These are phyloP conservation scores for Phytopythium cucurbitacearum DNA, from an alignment of 352 stramenopile genomes.

Conservation along the genomic window DNA sequence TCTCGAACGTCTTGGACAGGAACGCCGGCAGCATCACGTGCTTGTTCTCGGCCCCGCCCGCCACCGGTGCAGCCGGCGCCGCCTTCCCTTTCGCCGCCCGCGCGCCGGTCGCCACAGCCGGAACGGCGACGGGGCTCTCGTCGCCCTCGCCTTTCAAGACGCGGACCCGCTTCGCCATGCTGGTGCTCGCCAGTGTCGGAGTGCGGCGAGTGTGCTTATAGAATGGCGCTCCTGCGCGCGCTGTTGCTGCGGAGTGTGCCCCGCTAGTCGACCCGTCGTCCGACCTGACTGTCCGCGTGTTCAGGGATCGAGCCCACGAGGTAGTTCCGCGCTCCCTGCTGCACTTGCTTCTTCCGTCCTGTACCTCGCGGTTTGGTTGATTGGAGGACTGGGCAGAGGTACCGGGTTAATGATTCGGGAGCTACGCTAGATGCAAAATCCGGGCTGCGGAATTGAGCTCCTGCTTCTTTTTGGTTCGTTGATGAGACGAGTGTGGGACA, in stretches of 20 bases:
- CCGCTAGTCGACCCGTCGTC: background rate
- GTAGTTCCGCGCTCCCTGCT: background rate
- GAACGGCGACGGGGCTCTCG: background rate
- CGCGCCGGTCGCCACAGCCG: background rate
- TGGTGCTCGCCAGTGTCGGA: slow-evolving; percentile 6
- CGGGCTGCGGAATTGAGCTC: slow-evolving; percentile 8
- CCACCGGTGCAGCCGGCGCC: slow-evolving; percentile 10
- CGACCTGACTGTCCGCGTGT: slow-evolving; percentile 6
- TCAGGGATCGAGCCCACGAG: slow-evolving; percentile 4
- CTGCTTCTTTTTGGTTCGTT: background rate
- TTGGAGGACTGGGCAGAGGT: slow-evolving; percentile 27
- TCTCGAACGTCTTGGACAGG: slow-evolving; percentile 92
- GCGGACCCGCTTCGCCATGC: slow-evolving; percentile 70
- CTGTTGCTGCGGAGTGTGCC: background rate
- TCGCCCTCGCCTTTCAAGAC: slow-evolving; percentile 21
- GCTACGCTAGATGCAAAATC: slow-evolving; percentile 11
- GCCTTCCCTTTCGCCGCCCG: slow-evolving; percentile 9
- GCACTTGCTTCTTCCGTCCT: slow-evolving; percentile 17
- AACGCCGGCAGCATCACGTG: slow-evolving; percentile 88
- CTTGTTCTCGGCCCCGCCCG: slow-evolving; percentile 38
- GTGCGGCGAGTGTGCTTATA: slow-evolving; percentile 1
- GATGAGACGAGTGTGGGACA: background rate
- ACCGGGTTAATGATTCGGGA: slow-evolving; percentile 8
- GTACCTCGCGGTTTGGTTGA: slow-evolving; percentile 23
- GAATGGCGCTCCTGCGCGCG: slow-evolving; percentile 6